A percentile compares a stretch with the other conserved stretches of the same genome.
phyloP scores from a whole-genome alignment of 129 eudicot species.

The Flaveria brownii region DNA sequence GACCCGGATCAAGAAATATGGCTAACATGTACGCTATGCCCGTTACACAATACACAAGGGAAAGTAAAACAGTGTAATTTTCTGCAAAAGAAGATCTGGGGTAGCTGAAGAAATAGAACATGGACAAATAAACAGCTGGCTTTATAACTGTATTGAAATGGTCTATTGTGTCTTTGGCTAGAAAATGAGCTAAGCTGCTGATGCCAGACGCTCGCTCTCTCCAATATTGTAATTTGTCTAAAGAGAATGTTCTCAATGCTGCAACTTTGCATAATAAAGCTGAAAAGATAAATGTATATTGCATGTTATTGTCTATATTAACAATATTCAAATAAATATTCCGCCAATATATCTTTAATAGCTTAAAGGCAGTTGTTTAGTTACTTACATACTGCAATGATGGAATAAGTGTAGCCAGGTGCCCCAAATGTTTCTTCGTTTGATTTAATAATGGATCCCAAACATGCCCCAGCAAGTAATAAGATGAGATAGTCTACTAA shows the following conservation, averaged over 20 bases:
- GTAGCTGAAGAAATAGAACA: conserved; percentile 83
- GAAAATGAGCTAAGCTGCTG: conserved; percentile 85
- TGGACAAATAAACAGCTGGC: conserved; percentile 83
- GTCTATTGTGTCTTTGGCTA: conserved; percentile 81
- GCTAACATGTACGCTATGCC: conserved; percentile 84
- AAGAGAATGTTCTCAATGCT: conserved; percentile 85
- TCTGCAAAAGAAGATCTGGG: conserved; percentile 81
- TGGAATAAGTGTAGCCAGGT: conserved; percentile 79
- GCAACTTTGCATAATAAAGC: conserved; percentile 89
- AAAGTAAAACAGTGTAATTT: conserved; percentile 70
- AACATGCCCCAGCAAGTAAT: conserved; percentile 90
- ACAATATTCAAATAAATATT: neutral
- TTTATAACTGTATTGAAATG: conserved; percentile 68
- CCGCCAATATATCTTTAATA: neutral
- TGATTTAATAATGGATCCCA: conserved; percentile 68
- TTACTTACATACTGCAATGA: conserved; percentile 92
- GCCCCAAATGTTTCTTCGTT: conserved; percentile 77
- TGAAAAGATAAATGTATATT: conserved; percentile 33
- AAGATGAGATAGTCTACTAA: conserved; percentile 83
- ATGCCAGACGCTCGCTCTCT: conserved; percentile 91
- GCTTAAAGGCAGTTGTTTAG: conserved; percentile 20
- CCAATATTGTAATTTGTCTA: conserved; percentile 83
- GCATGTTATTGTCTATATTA: conserved; percentile 11
- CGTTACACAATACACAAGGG: conserved; percentile 92
- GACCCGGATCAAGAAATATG: conserved; percentile 89